Base-by-base conservation (phyloP, 2,329 filamentous ascomycete genomes). In the Fusarium albidum region DNA sequence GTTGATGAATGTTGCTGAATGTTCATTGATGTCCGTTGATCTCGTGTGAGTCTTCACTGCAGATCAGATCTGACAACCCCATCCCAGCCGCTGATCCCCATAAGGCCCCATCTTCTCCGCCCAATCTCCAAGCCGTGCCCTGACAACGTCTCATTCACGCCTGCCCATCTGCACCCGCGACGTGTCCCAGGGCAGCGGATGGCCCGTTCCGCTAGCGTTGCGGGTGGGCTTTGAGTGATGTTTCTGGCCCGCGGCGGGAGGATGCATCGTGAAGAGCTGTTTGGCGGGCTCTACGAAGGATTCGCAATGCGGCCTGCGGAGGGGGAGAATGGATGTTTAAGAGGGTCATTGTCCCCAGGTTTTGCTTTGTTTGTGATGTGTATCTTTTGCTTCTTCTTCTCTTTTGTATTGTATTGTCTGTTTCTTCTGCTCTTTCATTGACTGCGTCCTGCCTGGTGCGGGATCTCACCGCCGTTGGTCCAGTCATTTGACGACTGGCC, bases 111-210 rank as follows among this genome's bases (percentile, higher is more conserved):
- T 34, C n/a, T 2, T 21, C 21, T 21, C 35, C 13, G 14, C n/a
- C n/a, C n/a, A n/a, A n/a, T n/a, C n/a, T n/a, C n/a, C n/a, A 7
- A 18, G 14, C 14, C 14, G 13, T 8, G 11, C 5, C 31, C 34
- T 31, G 31, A 8, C 15, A 29, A 27, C 28, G 25, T 31, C 51
- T 44, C 41, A 28, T 21, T 7, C 7, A 21, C 21, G 21, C 21
- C 21, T 21, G 21, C 21, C 7, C 13, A n/a, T 27, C 29, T 45
- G 42, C 32, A 45, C 21, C 42, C 32, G 57, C 43, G 35, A 37
- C 29, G 18, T 14, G 13, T 17, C 45, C 21, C 52, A 39, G 56
- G 35, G 33, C 56, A 45, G 31, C 27, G 33, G 42, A 37, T 57
- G 56, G 52, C 11, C 57, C 32, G 44, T 34, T 18, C 48, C 46